Conservation (phyloP, 1,284 basidiomycete genomes). For the Moesziomyces antarcticus region DNA sequence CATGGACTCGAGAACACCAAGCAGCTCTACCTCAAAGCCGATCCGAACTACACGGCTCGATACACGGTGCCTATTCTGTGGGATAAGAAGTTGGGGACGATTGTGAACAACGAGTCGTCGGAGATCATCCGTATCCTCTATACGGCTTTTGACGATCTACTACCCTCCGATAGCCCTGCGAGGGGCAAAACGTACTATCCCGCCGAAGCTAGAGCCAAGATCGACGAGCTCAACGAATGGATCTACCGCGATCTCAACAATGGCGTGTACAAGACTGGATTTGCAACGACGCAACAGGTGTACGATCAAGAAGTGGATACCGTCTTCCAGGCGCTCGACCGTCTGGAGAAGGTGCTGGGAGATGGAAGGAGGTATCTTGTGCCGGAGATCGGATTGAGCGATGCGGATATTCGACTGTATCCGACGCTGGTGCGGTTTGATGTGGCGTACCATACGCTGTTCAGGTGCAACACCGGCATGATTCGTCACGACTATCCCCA, state of each 20-base stretch:
- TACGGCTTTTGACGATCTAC: slow-evolving; percentile 64
- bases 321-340: slow-evolving; percentile 79
- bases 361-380: slow-evolving; percentile 83
- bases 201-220: slow-evolving; percentile 67
- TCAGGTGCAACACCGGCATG: slow-evolving; percentile 81
- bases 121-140: slow-evolving; percentile 87
- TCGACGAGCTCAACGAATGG: slow-evolving; percentile 87
- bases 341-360: slow-evolving; percentile 79
- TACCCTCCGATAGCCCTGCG: slow-evolving; percentile 32
- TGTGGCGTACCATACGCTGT: slow-evolving; percentile 83
- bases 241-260: slow-evolving; percentile 70
- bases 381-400: slow-evolving; percentile 79
- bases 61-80: slow-evolving; percentile 78
- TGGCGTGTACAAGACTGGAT: slow-evolving; percentile 78
- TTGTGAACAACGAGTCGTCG: slow-evolving; percentile 78
- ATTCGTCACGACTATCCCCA: slow-evolving; percentile 50
- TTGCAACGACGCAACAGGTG: slow-evolving; percentile 81
- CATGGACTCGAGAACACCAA: slow-evolving; percentile 38
- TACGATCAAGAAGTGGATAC: slow-evolving; percentile 79
- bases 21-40: slow-evolving; percentile 78
- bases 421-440: slow-evolving; percentile 84
- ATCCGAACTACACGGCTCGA: slow-evolving; percentile 70
- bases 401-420: slow-evolving; percentile 87
- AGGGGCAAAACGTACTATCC: slow-evolving; percentile 73
- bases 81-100: slow-evolving; percentile 87